Conservation (phyloP, 371 early-diverging fungal species). For the Mortierella sp. region DNA sequence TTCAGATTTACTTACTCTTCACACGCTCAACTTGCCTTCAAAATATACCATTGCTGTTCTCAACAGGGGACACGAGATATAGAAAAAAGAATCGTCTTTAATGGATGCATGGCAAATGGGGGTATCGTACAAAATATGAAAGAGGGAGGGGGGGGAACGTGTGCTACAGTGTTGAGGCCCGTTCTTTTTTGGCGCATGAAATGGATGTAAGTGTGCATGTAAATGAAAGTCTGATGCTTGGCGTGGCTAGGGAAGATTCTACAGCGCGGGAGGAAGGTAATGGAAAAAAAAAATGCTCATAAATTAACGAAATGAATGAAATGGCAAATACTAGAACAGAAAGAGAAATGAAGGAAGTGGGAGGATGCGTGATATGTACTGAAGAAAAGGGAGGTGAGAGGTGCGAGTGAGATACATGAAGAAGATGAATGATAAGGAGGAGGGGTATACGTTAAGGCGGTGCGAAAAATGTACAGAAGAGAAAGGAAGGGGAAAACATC, state of each 20-base stretch:
- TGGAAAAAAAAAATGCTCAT: background rate
- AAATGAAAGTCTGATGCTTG: background rate
- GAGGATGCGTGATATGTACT: background rate
- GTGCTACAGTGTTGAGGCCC: background rate
- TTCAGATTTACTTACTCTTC: background rate
- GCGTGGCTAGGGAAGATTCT: background rate
- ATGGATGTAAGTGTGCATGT: background rate
- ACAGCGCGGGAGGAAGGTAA: background rate
- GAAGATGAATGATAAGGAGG: constrained; percentile 21
- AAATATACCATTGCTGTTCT: background rate
- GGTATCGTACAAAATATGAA: background rate
- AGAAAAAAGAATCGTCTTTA: background rate
- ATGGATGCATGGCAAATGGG: background rate
- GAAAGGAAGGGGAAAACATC: background rate
- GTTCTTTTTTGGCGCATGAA: constrained; percentile 14
- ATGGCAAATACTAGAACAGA: background rate
- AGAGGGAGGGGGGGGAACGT: background rate
- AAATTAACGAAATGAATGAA: background rate
- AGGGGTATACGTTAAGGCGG: background rate
- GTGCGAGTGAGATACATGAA: background rate
- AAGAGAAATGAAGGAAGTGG: background rate
- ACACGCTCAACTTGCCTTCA: background rate
- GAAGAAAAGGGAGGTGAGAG: background rate
- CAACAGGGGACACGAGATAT: background rate
- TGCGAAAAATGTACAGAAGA: background rate